Base-by-base conservation (phyloP, 1,284 basidiomycete genomes). In the Termitomyces sp. region DNA sequence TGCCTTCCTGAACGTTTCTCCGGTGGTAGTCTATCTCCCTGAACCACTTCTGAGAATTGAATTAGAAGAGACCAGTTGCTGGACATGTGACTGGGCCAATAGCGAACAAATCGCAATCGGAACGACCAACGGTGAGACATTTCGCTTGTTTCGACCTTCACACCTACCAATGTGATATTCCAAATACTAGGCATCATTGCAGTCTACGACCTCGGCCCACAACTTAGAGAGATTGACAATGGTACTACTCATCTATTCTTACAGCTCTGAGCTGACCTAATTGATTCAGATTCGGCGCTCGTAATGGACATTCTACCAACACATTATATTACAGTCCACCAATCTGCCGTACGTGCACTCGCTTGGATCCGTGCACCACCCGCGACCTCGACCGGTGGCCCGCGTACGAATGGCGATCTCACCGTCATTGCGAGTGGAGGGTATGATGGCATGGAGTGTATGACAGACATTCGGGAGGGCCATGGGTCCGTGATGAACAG, bases 11-110 rank as follows among this genome's bases (percentile, higher is more conserved):
- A 46, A n/a, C 17, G 8, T 5, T 36, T 26, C 15, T 39, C 33
- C 4, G 12, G 47, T 34, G 41, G 13, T 47, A 90, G 88, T 90
- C 7, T 75, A 72, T 58, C 64, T 88, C 55, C 65, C 80, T 0
- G 72, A 84, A 41, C 89, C 92, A 0, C 64, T 88, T 3, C 53
- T 93, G 3, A 78, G 82, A 5, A 78, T 95, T 5, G 82, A 88
- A 60, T 68, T 92, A 1, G 83, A 86, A 55, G 88, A 91, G 54
- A 80, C 88, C 0, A 74, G 78, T 13, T 86, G 83, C 60, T 89
- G 82, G 77, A 80, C 81, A 33, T 74, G 95, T 40, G 92, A 94
- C 62, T 96, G 92, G 92, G 86, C 85, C 1, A 92, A 92, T 60
- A 91, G 90, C 56, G 84, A 88, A 55, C 64, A 86, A 3, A 66